Percentiles rank a stretch among this genome's conserved stretches.
These are phyloP conservation scores for Eutrema yunnanense DNA, from an alignment of 345 rosid species.

Conservation along the genomic window DNA sequence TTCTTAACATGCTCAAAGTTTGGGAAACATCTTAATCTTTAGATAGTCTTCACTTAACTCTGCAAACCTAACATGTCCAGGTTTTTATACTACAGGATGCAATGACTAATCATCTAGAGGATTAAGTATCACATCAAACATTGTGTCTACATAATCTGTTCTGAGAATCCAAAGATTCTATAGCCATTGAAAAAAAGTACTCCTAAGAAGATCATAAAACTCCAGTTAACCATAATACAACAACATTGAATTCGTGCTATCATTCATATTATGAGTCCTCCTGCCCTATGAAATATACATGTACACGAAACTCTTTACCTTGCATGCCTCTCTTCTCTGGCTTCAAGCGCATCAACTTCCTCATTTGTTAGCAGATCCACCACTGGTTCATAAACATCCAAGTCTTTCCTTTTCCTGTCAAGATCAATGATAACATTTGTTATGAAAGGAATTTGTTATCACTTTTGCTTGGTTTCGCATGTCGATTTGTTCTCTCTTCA, in stretches of 20 bases:
- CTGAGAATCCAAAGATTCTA: background rate
- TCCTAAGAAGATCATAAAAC: background rate
- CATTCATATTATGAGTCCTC: background rate
- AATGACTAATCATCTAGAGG: background rate
- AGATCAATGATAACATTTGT: conserved; percentile 2
- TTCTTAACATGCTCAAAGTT: conserved; percentile 17
- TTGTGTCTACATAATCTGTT: background rate
- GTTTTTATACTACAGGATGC: background rate
- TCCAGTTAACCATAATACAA: conserved; percentile 11
- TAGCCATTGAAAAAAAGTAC: background rate
- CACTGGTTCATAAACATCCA: conserved; percentile 74
- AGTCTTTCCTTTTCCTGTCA: conserved; percentile 88
- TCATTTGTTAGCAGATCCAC: conserved; percentile 75
- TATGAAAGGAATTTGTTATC: background rate
- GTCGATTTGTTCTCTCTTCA: background rate
- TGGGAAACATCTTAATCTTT: conserved; percentile 27
- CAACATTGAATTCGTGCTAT: conserved; percentile 2
- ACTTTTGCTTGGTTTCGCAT: background rate
- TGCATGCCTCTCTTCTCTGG: conserved; percentile 61
- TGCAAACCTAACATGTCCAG: conserved; percentile 20
- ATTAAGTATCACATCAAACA: background rate
- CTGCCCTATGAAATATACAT: background rate
- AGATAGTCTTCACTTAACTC: conserved; percentile 20
- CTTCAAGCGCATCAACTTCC: conserved; percentile 82
- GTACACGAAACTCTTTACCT: conserved; percentile 27